Conservation (phyloP, 352 stramenopile genomes). For the Achlya hypogyna region DNA sequence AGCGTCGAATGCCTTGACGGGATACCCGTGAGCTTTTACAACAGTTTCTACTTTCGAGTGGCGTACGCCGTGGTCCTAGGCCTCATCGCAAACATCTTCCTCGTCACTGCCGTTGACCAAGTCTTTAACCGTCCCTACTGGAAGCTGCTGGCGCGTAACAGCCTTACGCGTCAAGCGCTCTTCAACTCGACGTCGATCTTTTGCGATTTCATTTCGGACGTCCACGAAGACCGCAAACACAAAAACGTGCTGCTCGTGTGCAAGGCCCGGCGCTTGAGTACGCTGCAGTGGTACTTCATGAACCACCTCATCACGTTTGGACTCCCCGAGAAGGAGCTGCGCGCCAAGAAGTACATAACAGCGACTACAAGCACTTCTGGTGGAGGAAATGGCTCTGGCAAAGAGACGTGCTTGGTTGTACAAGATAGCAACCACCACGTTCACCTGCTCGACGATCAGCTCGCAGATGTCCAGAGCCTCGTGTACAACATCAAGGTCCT, state of each 20-base stretch:
- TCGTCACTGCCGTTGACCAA: background rate
- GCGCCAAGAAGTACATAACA: background rate
- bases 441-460: slow-evolving; percentile 16
- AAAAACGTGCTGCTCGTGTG: background rate
- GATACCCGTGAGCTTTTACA: background rate
- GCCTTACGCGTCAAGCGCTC: background rate
- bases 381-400: background rate
- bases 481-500: slow-evolving; percentile 19
- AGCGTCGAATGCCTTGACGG: background rate
- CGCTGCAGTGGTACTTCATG: slow-evolving; percentile 9
- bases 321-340: background rate
- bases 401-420: background rate
- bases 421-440: slow-evolving; percentile 8
- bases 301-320: slow-evolving; percentile 8
- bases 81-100: background rate
- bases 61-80: background rate
- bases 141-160: background rate
- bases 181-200: slow-evolving; percentile 20
- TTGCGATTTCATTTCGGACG: background rate
- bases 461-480: slow-evolving; percentile 11
- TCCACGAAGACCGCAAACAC: background rate
- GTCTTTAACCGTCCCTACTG: background rate
- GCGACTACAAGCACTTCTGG: background rate
- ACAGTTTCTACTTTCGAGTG: slow-evolving; percentile 13
- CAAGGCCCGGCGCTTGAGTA: slow-evolving; percentile 3